Evolutionary conservation across 345 rosid species (phyloP), one percentile per base, ranked within the genome.

Genomic region (Moringa oleifera): DNA sequence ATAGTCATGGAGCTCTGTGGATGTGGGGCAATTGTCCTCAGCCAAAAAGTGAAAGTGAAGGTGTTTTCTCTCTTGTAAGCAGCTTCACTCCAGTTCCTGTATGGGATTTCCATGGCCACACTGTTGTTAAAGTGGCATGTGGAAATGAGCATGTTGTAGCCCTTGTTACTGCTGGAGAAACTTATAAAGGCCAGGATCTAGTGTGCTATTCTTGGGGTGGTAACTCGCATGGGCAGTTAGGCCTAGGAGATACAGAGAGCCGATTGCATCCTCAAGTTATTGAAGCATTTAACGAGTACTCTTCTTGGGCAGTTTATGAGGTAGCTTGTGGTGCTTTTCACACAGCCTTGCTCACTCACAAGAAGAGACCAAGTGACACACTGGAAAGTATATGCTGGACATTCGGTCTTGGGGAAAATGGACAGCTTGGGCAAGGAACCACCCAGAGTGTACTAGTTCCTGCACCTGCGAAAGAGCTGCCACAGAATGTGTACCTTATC

Each of bases 1-100:
- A 92, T 67, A 79, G 76, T 64, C 73, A 62, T 2, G 96, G 96
- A 31, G 68, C 73, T 65, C 78, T 89, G 62, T 92, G 98, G 98
- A 84, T 92, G 75, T 92, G 95, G 96, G 98, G 98, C 20, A 85
- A 81, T 75, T 85, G 85, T 66, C 95, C 95, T 12, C 80, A 63
- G 36, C 77, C 70, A 71, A 83, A 63, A 53, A 71, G 63, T 18
- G 68, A 31, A 51, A 28, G 49, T 11, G 80, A 73, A 18, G 75
- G 65, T 68, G 70, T 33, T 54, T 81, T 85, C 69, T 68, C 85
- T 11, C 73, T 85, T 28, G 68, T 65, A 23, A 80, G 91, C 72
- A 70, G 65, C 61, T 80, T 75, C n/a, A 51, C 75, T 57, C 96
- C 98, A 4, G 59, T 62, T 67, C 88, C 83, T 59, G 56, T 87